Conservation (phyloP, 768 basidiomycete species). For the Pholiota molesta region DNA sequence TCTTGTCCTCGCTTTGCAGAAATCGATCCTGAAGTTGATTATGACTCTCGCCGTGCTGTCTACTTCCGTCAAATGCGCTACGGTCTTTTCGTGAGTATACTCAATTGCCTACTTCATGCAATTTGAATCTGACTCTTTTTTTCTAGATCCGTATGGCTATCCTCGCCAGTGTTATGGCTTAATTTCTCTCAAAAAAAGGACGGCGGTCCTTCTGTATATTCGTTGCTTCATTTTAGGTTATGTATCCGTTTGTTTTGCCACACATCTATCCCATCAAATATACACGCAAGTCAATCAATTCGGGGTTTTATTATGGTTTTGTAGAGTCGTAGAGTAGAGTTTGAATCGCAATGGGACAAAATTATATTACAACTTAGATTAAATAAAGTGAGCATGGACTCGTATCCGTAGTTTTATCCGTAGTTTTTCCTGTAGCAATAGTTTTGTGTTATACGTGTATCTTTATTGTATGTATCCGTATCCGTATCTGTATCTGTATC, state of each 20-base stretch:
- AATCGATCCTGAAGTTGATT: constrained; percentile 99
- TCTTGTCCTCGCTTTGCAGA: constrained; percentile 50
- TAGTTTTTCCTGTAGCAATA: constrained; percentile 1
- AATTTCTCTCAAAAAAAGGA: not conserved
- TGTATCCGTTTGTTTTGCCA: constrained; percentile 4
- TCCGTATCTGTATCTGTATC: not conserved
- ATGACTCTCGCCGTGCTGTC: constrained; percentile 89
- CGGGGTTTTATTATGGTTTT: not conserved
- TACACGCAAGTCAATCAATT: constrained; percentile 9
- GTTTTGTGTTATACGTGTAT: not conserved
- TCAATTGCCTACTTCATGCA: not conserved
- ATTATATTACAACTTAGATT: not conserved
- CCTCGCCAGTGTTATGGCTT: constrained; percentile 37
- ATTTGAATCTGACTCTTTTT: not conserved
- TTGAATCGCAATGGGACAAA: constrained; percentile 3
- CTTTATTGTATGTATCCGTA: not conserved
- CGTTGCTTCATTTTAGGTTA: not conserved
- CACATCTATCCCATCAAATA: constrained; percentile 5
- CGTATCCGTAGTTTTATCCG: not conserved
- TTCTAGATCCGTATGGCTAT: constrained; percentile 38
- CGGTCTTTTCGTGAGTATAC: constrained; percentile 87
- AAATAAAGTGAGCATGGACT: constrained; percentile 8
- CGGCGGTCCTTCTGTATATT: not conserved
- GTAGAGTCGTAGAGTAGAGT: constrained; percentile 1
- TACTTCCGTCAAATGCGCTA: constrained; percentile 99